Conservation (phyloP, 441 rosid genomes). For the Eruca vesicaria region DNA sequence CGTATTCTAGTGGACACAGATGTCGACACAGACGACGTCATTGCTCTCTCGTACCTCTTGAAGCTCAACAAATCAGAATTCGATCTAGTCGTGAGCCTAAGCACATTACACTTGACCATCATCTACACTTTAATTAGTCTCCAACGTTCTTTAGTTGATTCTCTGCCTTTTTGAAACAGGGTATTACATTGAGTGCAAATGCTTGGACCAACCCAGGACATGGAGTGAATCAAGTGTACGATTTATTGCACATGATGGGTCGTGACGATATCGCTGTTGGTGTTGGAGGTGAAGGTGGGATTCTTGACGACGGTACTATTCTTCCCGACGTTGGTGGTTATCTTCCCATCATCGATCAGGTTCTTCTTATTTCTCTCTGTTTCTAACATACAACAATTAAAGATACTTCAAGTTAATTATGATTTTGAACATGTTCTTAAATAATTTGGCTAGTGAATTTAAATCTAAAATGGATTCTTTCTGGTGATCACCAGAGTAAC, state of each 20-base stretch:
- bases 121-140: background rate
- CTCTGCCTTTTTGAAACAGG: conserved; percentile 43
- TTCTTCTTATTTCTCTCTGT: conserved; percentile 1
- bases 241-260: conserved; percentile 86
- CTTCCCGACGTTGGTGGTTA: conserved; percentile 81
- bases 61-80: conserved; percentile 82
- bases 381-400: background rate
- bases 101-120: background rate
- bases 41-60: conserved; percentile 75
- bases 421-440: no score
- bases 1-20: conserved; percentile 82
- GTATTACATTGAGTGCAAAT: conserved; percentile 67
- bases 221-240: conserved; percentile 76
- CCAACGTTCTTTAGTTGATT: background rate
- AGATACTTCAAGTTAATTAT: background rate
- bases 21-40: conserved; percentile 82
- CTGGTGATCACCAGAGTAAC: no score
- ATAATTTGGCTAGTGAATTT: no score
- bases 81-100: conserved; percentile 53
- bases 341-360: conserved; percentile 88
- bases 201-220: conserved; percentile 90
- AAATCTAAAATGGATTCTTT: no score
- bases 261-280: conserved; percentile 81
- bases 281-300: conserved; percentile 92
- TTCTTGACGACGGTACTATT: conserved; percentile 58